Percentiles rank a stretch among this genome's conserved stretches.
phyloP scores from a whole-genome alignment of 305 asterid species.

The Rubia occidens region DNA sequence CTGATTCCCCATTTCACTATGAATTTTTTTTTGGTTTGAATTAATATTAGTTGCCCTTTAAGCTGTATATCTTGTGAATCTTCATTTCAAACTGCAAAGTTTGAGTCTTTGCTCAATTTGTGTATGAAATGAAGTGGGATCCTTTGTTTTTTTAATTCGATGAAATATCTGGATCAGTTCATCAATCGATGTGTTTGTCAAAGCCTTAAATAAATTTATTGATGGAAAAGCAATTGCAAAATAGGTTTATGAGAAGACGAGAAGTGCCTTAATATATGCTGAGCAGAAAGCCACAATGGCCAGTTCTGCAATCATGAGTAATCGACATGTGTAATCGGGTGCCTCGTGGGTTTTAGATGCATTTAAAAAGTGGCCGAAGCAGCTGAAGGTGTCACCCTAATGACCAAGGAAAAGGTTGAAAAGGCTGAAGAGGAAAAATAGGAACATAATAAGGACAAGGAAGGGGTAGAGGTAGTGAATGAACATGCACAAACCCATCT shows the following conservation, averaged over 20 bases:
- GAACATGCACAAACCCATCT: constrained; percentile 24
- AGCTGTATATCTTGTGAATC: neutral
- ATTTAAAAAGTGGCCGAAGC: constrained; percentile 33
- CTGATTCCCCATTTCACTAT: neutral
- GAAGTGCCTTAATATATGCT: constrained; percentile 37
- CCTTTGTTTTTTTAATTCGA: no score
- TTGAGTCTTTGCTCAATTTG: no score
- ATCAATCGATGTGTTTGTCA: no score
- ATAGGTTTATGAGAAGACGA: constrained; percentile 45
- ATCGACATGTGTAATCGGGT: constrained; percentile 32
- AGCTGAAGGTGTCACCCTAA: constrained; percentile 39
- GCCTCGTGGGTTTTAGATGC: constrained; percentile 48
- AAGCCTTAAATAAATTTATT: no score
- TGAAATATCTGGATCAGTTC: no score
- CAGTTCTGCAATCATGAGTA: constrained; percentile 39
- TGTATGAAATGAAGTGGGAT: no score
- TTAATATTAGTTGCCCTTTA: neutral
- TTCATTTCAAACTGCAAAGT: no score
- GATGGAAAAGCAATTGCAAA: no score
- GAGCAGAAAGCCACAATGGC: constrained; percentile 40
- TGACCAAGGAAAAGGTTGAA: constrained; percentile 43
- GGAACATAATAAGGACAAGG: constrained; percentile 19
- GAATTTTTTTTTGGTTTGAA: neutral
- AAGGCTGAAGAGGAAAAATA: constrained; percentile 39
- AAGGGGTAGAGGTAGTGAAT: constrained; percentile 20